phyloP scores from a whole-genome alignment of 2,329 filamentous ascomycete species.

The Cercospora zeae-maydis region DNA sequence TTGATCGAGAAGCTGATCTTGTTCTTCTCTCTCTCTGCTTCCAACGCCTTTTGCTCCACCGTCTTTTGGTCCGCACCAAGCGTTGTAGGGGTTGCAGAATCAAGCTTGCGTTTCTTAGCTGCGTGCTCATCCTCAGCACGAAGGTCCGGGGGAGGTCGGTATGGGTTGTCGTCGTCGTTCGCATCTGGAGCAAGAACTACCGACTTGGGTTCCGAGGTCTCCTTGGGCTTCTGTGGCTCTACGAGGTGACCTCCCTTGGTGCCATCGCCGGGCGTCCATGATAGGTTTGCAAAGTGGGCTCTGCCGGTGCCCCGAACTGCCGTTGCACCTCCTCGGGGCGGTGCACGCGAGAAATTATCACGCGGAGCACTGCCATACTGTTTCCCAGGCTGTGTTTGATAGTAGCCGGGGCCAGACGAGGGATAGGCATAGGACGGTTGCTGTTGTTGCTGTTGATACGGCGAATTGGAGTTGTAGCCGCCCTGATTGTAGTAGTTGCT shows the following conservation, averaged over 20 bases:
- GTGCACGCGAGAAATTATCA: constrained; percentile 23
- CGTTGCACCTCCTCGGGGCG: constrained; percentile 45
- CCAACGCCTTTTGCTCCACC: constrained; percentile 42
- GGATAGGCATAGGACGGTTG: constrained; percentile 56
- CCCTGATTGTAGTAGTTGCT: constrained; percentile 57
- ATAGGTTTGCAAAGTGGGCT: constrained; percentile 62
- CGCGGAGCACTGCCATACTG: constrained; percentile 29
- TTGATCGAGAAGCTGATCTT: constrained; percentile 97
- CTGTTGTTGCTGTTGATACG: constrained; percentile 53
- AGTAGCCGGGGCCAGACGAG: constrained; percentile 30
- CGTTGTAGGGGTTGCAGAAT: constrained; percentile 8
- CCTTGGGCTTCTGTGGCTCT: constrained; percentile 30
- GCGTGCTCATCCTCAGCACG: constrained; percentile 61
- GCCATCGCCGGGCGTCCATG: constrained; percentile 63
- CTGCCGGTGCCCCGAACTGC: constrained; percentile 40
- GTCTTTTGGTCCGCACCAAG: constrained; percentile 18
- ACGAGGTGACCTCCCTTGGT: constrained; percentile 51
- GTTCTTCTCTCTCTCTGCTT: constrained; percentile 32
- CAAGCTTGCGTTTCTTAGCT: constrained; percentile 28
- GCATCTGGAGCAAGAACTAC: constrained; percentile 34
- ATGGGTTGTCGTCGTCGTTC: constrained; percentile 58
- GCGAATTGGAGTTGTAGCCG: constrained; percentile 54
- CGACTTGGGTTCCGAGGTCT: constrained; percentile 26
- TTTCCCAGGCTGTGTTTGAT: constrained; percentile 42
- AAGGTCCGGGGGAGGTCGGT: constrained; percentile 61